A percentile compares a stretch with the other conserved stretches of the same genome.
Conservation (phyloP, 2,329 filamentous ascomycete species). For the Ophiostoma himal-ulmi region DNA sequence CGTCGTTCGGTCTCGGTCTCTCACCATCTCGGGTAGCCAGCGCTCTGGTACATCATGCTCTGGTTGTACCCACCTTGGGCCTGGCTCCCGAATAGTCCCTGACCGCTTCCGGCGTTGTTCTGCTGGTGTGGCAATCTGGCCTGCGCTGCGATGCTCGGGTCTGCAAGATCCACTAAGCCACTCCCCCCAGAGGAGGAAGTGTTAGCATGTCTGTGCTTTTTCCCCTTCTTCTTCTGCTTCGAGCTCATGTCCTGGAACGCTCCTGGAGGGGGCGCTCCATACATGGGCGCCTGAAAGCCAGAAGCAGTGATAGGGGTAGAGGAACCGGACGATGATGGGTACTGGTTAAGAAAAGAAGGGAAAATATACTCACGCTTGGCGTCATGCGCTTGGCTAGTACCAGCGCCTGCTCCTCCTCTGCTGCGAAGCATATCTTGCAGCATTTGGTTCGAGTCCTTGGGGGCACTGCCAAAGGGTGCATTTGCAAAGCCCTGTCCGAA, state of each 20-base stretch:
- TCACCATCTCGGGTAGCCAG: constrained; percentile 64
- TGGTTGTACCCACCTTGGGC: constrained; percentile 92
- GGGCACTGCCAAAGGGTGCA: constrained; percentile 58
- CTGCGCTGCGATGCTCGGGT: constrained; percentile 94
- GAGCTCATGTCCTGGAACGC: constrained; percentile 85
- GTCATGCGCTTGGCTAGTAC: constrained; percentile 65
- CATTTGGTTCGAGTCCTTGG: constrained; percentile 70
- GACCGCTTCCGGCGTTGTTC: constrained; percentile 76
- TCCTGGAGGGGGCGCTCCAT: constrained; percentile 76
- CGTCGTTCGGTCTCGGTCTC: constrained; percentile 31
- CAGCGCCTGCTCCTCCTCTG: constrained; percentile 50
- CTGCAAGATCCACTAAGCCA: constrained; percentile 99
- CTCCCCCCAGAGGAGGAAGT: constrained; percentile 99
- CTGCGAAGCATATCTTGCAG: constrained; percentile 77
- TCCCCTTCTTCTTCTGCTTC: constrained; percentile 99
- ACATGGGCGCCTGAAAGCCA: constrained; percentile 86
- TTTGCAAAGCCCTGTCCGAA: constrained; percentile 82
- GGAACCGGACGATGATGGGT: constrained; percentile 65
- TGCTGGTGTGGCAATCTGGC: constrained; percentile 85
- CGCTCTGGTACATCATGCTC: constrained; percentile 70
- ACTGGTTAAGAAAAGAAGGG: constrained; percentile 78
- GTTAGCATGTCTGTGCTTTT: constrained; percentile 99
- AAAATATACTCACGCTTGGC: constrained; percentile 98
- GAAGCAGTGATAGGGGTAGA: constrained; percentile 83
- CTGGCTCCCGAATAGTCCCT: constrained; percentile 84